Evolutionary conservation across 2,329 filamentous ascomycete genomes (phyloP).

Genomic region (Xenoacremonium recifei): DNA sequence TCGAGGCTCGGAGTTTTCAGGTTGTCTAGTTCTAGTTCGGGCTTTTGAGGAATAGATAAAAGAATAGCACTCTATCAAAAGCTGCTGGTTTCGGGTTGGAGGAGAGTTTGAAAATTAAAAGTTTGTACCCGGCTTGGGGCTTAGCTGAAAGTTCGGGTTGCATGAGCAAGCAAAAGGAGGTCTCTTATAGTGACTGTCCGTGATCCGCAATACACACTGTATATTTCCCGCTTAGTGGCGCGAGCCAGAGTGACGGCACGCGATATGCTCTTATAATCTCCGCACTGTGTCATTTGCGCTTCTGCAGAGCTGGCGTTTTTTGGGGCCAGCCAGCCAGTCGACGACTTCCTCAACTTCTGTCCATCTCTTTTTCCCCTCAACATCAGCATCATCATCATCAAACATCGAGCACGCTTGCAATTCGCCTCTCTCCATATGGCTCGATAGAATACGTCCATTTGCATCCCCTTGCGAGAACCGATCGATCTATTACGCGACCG

Average conservation of each 20-base stretch:
- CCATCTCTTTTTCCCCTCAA: constrained; percentile 5
- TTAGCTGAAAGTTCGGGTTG: too few species aligned
- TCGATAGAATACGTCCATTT: too few species aligned
- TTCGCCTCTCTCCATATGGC: not conserved
- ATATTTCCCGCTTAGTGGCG: too few species aligned
- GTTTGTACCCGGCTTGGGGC: not conserved
- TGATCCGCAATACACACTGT: not conserved
- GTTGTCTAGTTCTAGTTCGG: constrained; percentile 17
- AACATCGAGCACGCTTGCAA: not conserved
- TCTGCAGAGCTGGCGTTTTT: constrained; percentile 24
- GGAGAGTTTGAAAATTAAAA: not conserved
- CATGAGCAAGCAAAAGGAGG: too few species aligned
- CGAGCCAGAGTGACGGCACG: too few species aligned
- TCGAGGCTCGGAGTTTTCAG: constrained; percentile 24
- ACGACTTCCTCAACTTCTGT: too few species aligned
- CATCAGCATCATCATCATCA: constrained; percentile 4
- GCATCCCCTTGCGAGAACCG: not conserved
- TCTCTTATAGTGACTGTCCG: too few species aligned
- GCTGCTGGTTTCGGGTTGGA: not conserved
- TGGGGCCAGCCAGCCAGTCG: not conserved
- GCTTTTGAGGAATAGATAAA: constrained; percentile 19
- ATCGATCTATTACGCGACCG: not conserved
- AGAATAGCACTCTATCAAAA: constrained; percentile 10
- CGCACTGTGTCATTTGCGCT: constrained; percentile 23
- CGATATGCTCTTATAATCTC: not conserved